A percentile compares a stretch with the other conserved stretches of the same genome.
Evolutionary conservation across 106 monocot species (phyloP).

Genomic region (Alisma plantagoaquatica): DNA sequence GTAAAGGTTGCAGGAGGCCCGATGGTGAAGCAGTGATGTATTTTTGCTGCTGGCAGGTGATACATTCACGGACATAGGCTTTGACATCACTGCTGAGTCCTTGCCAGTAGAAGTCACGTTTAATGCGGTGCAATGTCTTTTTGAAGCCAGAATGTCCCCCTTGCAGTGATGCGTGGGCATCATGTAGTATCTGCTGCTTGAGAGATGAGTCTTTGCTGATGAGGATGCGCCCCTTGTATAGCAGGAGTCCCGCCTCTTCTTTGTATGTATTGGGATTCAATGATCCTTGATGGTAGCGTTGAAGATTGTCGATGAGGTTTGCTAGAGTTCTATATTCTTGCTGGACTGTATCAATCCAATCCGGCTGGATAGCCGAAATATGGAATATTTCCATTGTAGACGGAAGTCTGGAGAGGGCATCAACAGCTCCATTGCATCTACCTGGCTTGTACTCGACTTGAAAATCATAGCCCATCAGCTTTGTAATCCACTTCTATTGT

Average conservation of each 20-base stretch:
- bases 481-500: not conserved
- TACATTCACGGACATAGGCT: not conserved
- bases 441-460: not conserved
- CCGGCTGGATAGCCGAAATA: not conserved
- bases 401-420: not conserved
- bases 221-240: not conserved
- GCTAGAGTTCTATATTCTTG: not conserved
- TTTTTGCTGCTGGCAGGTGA: not conserved
- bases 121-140: not conserved
- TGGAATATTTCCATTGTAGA: no score
- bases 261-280: not conserved
- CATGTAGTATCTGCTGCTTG: not conserved
- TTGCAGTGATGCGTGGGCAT: not conserved
- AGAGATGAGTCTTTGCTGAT: not conserved
- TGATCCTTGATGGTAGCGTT: not conserved
- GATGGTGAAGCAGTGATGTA: not conserved
- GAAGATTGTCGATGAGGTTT: no score
- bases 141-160: not conserved
- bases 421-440: not conserved
- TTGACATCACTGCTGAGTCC: not conserved
- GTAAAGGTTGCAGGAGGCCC: slow-evolving; percentile 3
- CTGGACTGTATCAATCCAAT: not conserved
- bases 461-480: not conserved
- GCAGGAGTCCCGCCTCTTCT: not conserved
- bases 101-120: not conserved